These are phyloP conservation scores for Chlamydomonas reinhardtii DNA, from an alignment of 163 green algal species.

Conservation along the genomic window DNA sequence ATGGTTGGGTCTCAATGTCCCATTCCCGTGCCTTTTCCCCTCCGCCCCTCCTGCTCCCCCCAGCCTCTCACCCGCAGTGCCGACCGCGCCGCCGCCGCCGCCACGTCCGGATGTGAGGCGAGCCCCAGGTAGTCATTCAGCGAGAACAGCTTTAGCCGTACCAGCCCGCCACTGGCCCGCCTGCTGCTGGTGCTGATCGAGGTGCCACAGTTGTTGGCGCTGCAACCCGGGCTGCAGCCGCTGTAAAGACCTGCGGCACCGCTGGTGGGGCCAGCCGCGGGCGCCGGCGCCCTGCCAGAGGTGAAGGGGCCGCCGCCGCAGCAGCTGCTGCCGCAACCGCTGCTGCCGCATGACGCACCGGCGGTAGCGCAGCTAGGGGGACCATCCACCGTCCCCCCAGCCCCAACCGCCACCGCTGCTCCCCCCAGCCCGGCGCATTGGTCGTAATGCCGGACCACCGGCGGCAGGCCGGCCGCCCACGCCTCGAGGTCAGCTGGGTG, in stretches of 20 bases:
- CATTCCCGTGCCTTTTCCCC: neutral
- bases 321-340: neutral
- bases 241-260: too few relatives aligned
- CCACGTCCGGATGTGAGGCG: conserved; percentile 82
- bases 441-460: conserved; percentile 23
- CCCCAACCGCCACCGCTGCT: neutral
- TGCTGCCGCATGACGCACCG: neutral
- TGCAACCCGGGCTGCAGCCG: neutral
- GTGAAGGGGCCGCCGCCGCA: neutral
- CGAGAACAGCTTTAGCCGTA: conserved; percentile 81
- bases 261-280: neutral
- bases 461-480: conserved; percentile 36
- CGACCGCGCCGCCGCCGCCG: conserved; percentile 66
- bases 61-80: neutral
- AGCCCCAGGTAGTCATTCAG: conserved; percentile 97
- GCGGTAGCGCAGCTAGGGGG: neutral
- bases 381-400: neutral
- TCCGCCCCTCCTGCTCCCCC: neutral
- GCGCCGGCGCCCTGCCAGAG: neutral
- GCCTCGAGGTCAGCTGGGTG: conserved; percentile 47
- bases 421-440: neutral
- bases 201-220: neutral
- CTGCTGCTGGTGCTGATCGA: neutral
- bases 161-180: too few relatives aligned
- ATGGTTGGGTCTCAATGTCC: too few relatives aligned